Evolutionary conservation across 2,329 filamentous ascomycete species (phyloP).

Genomic region (Apiospora koreana): DNA sequence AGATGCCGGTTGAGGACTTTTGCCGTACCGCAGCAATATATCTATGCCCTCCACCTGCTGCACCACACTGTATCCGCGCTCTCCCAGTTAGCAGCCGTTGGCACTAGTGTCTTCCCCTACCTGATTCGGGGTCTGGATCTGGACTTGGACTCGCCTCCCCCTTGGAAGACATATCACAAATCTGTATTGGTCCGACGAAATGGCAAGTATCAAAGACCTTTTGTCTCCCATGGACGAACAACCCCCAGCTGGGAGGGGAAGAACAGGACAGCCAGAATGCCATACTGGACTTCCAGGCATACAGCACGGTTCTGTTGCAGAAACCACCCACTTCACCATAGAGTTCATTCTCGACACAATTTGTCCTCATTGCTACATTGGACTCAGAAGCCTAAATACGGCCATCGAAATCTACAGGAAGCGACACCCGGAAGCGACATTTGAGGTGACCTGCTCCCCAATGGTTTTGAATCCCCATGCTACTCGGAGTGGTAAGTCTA

Average conservation of each 20-base stretch:
- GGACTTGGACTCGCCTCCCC: neutral
- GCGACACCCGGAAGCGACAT: slow-evolving; percentile 43
- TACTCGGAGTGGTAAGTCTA: slow-evolving; percentile 29
- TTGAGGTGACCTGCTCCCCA: slow-evolving; percentile 49
- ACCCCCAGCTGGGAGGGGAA: neutral
- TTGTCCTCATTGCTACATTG: slow-evolving; percentile 55
- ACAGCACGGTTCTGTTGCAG: neutral
- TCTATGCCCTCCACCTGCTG: neutral
- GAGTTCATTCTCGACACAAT: slow-evolving; percentile 51
- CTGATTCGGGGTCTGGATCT: neutral
- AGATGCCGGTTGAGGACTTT: neutral
- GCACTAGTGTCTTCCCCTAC: neutral
- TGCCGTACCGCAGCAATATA: neutral
- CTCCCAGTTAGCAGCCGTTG: neutral
- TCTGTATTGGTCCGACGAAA: slow-evolving; percentile 11
- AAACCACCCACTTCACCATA: slow-evolving; percentile 38
- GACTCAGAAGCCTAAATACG: slow-evolving; percentile 45
- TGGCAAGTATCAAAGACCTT: slow-evolving; percentile 32
- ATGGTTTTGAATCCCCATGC: slow-evolving; percentile 42
- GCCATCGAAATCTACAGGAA: slow-evolving; percentile 44
- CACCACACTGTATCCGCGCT: neutral
- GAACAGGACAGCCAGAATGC: neutral
- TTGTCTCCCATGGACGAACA: slow-evolving; percentile 24
- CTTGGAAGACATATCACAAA: neutral
- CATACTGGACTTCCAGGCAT: neutral